Percentiles rank a stretch among this genome's conserved stretches.
phyloP scores from a whole-genome alignment of 148 eudicot species.

The Rhododendron williamsianum region DNA sequence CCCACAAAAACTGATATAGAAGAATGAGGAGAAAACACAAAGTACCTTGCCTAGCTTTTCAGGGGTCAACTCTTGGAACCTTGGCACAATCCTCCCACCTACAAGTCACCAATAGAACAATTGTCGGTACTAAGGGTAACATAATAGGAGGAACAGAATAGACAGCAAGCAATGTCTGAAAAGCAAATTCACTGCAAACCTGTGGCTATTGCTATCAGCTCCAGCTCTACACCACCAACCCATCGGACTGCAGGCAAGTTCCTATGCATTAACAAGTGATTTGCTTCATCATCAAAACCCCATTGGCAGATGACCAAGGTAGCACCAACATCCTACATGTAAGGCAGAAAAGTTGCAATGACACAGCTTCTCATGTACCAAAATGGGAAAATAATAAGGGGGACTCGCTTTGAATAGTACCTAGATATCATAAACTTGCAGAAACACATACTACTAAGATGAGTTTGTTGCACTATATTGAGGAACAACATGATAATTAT shows the following conservation, averaged over 20 bases:
- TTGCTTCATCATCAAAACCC: conserved; percentile 99
- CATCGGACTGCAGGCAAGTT: conserved; percentile 92
- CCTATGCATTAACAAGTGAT: conserved; percentile 90
- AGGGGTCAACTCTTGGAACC: conserved; percentile 91
- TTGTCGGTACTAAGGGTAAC: neutral
- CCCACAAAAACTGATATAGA: neutral
- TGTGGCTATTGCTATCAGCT: conserved; percentile 95
- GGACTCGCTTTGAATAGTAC: neutral
- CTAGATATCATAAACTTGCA: neutral
- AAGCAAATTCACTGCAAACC: conserved; percentile 34
- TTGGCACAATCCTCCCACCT: conserved; percentile 98
- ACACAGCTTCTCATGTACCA: neutral
- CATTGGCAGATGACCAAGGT: conserved; percentile 97
- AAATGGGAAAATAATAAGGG: neutral
- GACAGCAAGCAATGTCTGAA: neutral
- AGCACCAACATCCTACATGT: conserved; percentile 87
- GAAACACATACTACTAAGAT: neutral
- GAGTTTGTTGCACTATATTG: neutral
- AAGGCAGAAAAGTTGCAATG: neutral
- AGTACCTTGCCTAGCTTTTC: conserved; percentile 79
- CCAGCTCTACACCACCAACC: conserved; percentile 99
- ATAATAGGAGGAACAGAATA: neutral
- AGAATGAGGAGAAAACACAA: neutral
- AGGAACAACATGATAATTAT: neutral
- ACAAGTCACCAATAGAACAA: conserved; percentile 13